phyloP scores from a whole-genome alignment of 1,139 yeast genomes.

The Trichomonascaceae sp. region DNA sequence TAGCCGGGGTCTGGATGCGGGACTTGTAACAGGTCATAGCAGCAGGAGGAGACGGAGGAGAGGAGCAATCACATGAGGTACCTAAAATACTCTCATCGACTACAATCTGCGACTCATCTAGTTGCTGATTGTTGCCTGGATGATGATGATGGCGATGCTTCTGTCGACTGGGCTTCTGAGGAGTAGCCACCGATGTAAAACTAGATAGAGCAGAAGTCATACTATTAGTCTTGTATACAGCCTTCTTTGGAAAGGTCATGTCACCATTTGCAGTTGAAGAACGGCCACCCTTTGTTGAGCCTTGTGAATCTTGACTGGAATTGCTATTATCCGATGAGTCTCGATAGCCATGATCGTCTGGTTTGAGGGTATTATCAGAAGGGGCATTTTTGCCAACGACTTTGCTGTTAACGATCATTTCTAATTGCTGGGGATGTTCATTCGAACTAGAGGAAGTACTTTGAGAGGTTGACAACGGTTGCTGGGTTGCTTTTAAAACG shows the following conservation, averaged over 20 bases:
- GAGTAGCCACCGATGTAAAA: slow-evolving; percentile 10
- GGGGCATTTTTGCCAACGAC: background rate
- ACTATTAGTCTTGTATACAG: slow-evolving; percentile 14
- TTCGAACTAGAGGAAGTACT: background rate
- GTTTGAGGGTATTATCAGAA: background rate
- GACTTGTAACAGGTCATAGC: slow-evolving; percentile 23
- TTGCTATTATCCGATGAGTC: background rate
- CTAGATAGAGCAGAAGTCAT: slow-evolving; percentile 20
- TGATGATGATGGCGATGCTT: slow-evolving; percentile 11
- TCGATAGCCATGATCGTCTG: background rate
- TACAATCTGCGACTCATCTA: slow-evolving; percentile 7
- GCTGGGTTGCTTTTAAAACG: background rate
- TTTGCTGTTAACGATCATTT: background rate
- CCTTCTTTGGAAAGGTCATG: slow-evolving; percentile 18
- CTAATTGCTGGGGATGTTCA: background rate
- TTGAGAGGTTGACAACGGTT: background rate
- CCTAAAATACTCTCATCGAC: slow-evolving; percentile 13
- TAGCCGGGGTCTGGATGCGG: slow-evolving; percentile 32
- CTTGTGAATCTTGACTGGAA: background rate
- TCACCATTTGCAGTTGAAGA: slow-evolving; percentile 1
- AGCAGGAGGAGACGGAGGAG: slow-evolving; percentile 11
- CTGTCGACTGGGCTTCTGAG: slow-evolving; percentile 5
- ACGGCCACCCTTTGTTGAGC: slow-evolving; percentile 1
- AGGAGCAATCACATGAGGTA: slow-evolving; percentile 22
- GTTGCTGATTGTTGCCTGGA: background rate